phyloP scores from a whole-genome alignment of 345 rosid genomes.

The Lepidium sativum region DNA sequence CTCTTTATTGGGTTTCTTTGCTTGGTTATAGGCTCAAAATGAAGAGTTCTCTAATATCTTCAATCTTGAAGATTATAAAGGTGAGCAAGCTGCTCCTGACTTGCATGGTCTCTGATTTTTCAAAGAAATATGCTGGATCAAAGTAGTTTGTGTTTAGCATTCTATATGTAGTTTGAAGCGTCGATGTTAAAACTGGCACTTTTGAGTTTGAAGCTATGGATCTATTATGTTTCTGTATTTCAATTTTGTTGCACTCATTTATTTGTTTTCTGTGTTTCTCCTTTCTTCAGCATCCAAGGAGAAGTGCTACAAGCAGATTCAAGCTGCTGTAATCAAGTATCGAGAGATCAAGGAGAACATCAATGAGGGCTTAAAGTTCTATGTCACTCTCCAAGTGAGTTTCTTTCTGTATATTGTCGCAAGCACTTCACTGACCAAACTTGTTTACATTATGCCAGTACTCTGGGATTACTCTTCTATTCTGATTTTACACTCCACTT shows the following conservation, averaged over 20 bases:
- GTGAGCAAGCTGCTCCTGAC: slow-evolving; percentile 31
- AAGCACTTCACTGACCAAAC: background rate
- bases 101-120: slow-evolving; percentile 5
- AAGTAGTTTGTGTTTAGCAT: slow-evolving; percentile 1
- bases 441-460: slow-evolving; percentile 1
- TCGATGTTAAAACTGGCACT: background rate
- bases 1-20: slow-evolving; percentile 7
- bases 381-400: slow-evolving; percentile 90
- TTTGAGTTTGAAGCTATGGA: background rate
- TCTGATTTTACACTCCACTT: background rate
- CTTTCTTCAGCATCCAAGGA: slow-evolving; percentile 69
- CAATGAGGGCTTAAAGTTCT: slow-evolving; percentile 93
- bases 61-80: slow-evolving; percentile 95
- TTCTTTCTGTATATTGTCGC: background rate
- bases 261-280: background rate
- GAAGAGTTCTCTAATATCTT: slow-evolving; percentile 69
- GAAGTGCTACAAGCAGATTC: slow-evolving; percentile 88
- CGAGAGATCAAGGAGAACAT: slow-evolving; percentile 94
- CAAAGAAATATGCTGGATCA: background rate
- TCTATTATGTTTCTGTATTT: background rate
- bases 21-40: slow-evolving; percentile 69
- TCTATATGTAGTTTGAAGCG: background rate
- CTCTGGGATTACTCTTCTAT: background rate
- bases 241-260: slow-evolving; percentile 5
- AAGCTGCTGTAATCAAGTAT: slow-evolving; percentile 77